A percentile compares a stretch with the other conserved stretches of the same genome.
Conservation (phyloP, 371 early-diverging fungal species). For the Catenaria anguillulae region DNA sequence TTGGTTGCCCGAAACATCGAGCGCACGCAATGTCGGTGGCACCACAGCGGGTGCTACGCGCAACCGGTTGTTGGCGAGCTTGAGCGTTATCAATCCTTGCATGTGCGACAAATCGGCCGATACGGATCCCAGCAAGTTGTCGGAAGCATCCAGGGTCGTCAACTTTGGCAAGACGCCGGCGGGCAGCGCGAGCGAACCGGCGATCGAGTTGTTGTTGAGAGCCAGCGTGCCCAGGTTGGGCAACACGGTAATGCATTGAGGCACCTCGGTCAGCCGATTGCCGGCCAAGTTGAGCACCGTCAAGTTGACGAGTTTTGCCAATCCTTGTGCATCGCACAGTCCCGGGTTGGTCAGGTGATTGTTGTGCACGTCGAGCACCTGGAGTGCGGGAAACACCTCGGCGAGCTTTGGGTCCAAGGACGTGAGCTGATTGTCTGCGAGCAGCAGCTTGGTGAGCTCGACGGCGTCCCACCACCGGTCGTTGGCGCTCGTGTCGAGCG, state of each 20-base stretch:
- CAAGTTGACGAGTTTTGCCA: conserved; percentile 2
- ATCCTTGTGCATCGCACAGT: too few relatives aligned
- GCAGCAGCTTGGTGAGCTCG: conserved; percentile 40
- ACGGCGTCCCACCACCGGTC: conserved; percentile 46
- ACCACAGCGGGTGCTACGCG: conserved; percentile 27
- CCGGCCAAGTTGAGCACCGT: conserved; percentile 11
- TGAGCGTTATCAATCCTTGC: conserved; percentile 4
- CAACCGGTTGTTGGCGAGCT: conserved; percentile 21
- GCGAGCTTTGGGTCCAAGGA: conserved; percentile 42
- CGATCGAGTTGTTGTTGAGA: not conserved
- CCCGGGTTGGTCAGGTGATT: too few relatives aligned
- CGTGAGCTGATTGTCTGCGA: conserved; percentile 44
- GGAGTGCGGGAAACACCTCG: conserved; percentile 41
- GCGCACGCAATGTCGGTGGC: conserved; percentile 19
- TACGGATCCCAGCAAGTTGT: conserved; percentile 31
- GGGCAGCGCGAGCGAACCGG: not conserved
- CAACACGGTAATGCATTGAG: too few relatives aligned
- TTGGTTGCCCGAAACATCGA: not conserved
- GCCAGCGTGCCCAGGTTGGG: conserved; percentile 6
- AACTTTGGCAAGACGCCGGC: not conserved
- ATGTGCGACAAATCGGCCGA: conserved; percentile 31
- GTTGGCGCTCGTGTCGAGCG: conserved; percentile 31
- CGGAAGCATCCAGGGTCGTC: conserved; percentile 6
- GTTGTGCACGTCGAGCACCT: conserved; percentile 40
- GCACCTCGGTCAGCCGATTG: too few relatives aligned